Base-by-base conservation (phyloP, 2,329 filamentous ascomycete species). In the Claviceps sp. region DNA sequence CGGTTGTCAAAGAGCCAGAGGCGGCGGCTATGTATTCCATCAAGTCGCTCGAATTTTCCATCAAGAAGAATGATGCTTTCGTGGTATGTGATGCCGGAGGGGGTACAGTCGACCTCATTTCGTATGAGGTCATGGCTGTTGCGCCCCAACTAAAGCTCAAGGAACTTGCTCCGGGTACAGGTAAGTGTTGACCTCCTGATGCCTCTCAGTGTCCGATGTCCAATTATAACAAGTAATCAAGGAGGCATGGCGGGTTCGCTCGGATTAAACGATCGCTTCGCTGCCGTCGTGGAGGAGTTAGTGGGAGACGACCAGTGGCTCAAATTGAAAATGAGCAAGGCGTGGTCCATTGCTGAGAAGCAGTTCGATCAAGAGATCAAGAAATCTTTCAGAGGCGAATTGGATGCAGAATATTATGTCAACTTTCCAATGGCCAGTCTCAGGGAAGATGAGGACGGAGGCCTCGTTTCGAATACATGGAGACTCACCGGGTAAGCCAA, bases 1-100 rank as follows among this genome's bases (percentile, higher is more conserved):
- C 68, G 41, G 65, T 77, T 6, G 67, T 76, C 30, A 74, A 73
- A 1, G 75, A 78, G 52, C 74, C 75, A 11, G 67, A 78, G 62
- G 74, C 74, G 5, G 75, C 75, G 4, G 75, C 74, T 2, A 62
- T 75, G 16, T 74, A 74, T 55, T 70, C 72, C 0, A 61, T 77
- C 4, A 67, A 72, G 49, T 67, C 66, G 3, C 61, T 74, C 5
- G 66, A 69, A 20, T 67, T 65, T 2, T 65, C 69, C 20, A 67
- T 66, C 1, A 63, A 71, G 54, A 57, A 69, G 13, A 70, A 69
- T 20, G 72, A 76, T 45, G 72, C 68, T 16, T 74, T 78, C 50
- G 70, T 78, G 6, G 69, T 78, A 4, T 74, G 75, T 37, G 75
- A 79, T 56, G 75, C 75, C 18, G 75, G 75, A 9, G 76, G 76